Conservation (phyloP, 768 basidiomycete genomes). For the Suillus brevipes region DNA sequence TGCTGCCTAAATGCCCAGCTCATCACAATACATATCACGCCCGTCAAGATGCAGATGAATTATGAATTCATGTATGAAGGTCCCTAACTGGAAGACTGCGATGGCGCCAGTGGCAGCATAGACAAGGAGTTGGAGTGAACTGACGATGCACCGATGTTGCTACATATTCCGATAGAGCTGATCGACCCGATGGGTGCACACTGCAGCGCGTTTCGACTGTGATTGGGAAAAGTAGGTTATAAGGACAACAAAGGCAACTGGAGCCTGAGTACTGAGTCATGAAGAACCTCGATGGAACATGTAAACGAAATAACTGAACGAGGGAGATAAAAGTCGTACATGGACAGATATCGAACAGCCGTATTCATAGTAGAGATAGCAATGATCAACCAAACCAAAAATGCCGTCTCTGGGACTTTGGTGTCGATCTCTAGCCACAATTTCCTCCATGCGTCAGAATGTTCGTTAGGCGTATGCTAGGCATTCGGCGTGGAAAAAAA, state of each 20-base stretch:
- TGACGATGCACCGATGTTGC: conserved; percentile 80
- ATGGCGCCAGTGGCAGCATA: neutral
- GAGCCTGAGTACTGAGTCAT: conserved; percentile 73
- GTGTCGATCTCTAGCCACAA: conserved; percentile 49
- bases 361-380: conserved; percentile 62
- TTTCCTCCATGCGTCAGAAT: conserved; percentile 59
- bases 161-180: conserved; percentile 75
- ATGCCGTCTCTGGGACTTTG: conserved; percentile 34
- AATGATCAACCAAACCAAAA: conserved; percentile 55
- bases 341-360: conserved; percentile 61
- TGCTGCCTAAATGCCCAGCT: conserved; percentile 47
- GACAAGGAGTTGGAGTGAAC: conserved; percentile 29
- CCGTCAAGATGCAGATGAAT: conserved; percentile 65
- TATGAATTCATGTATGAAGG: conserved; percentile 70
- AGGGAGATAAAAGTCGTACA: conserved; percentile 39
- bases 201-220: conserved; percentile 82
- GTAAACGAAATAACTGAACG: neutral
- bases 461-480: conserved; percentile 60
- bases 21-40: conserved; percentile 48
- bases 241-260: conserved; percentile 68
- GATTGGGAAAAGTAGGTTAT: conserved; percentile 65
- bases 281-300: conserved; percentile 51
- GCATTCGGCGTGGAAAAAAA: conserved; percentile 56
- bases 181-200: conserved; percentile 76
- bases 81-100: conserved; percentile 60